phyloP scores from a whole-genome alignment of 164 flowering plant genomes.

The Euptelea pleiosperma region DNA sequence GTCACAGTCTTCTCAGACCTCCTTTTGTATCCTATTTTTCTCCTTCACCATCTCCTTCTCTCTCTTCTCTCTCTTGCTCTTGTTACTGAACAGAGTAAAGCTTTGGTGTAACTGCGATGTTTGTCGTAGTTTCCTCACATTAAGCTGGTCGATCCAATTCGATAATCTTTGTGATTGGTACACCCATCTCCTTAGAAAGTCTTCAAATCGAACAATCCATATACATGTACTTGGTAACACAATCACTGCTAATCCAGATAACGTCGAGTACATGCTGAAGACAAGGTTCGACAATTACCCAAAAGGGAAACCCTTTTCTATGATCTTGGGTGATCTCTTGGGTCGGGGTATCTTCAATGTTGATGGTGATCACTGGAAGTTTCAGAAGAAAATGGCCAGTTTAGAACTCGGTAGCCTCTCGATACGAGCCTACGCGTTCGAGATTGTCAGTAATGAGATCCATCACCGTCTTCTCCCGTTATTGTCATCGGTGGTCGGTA shows the following conservation, averaged over 20 bases:
- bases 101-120: constrained; percentile 42
- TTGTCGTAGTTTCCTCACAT: constrained; percentile 32
- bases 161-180: constrained; percentile 57
- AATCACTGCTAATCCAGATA: constrained; percentile 59
- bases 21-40: constrained; percentile 21
- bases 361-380: constrained; percentile 62
- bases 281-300: constrained; percentile 66
- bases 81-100: constrained; percentile 23
- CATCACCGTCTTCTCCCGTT: constrained; percentile 29
- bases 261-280: constrained; percentile 62
- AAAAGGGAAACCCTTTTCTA: constrained; percentile 53
- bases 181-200: constrained; percentile 39
- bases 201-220: constrained; percentile 47
- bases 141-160: constrained; percentile 39
- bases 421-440: constrained; percentile 36
- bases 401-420: constrained; percentile 42
- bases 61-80: constrained; percentile 18
- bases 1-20: constrained; percentile 10
- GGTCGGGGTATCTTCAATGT: constrained; percentile 70
- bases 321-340: constrained; percentile 55
- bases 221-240: constrained; percentile 51
- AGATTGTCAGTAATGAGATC: constrained; percentile 35
- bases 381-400: constrained; percentile 56
- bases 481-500: constrained; percentile 9
- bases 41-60: constrained; percentile 25